Evolutionary conservation across 345 rosid species (phyloP), one percentile per base, ranked within the genome.

Genomic region (Melaleuca alternifolia): DNA sequence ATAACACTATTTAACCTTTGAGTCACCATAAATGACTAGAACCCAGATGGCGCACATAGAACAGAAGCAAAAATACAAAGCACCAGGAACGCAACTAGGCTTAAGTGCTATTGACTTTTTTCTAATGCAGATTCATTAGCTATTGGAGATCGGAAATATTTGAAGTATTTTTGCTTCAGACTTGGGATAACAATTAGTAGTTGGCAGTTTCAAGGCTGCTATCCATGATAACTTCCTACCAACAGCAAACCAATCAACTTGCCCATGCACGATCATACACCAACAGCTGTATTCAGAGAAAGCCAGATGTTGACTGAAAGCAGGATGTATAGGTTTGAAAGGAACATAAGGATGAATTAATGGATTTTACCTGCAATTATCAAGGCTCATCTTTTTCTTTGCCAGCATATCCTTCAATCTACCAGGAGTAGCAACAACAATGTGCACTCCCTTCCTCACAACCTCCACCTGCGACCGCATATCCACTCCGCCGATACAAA

Each of bases 381-480:
- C 98, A 85, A 96, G 89, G 91, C 59, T 97, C 99, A 95, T 96
- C 89, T 96, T 96, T 87, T 96, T 97, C 93, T 96, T 97, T 41
- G 98, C 96, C 24, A 96, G 94, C 98, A 97, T 93, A 88, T 97
- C 98, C 93, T 97, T 97, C 90, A 97, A 90, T 86, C 97, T 95
- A 84, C 98, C 98, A 50, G 98, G 99, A 54, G 99, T 97, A 11
- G 99, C 99, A 85, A 97, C 96, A 88, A 97, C 99, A 48, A 96
- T 95, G 82, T 94, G 99, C 54, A 97, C 98, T 82, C 97, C 98
- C 91, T 89, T 95, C 91, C 93, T 95, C 79, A 96, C 97, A 85
- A 95, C 89, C 86, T 96, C 99, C 92, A 97, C 90, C 92, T 97
- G 98, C 5, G 96, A 92, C 85, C 95, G 92, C 98, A 96, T 97